Percentiles rank a stretch among this genome's conserved stretches.
phyloP scores from a whole-genome alignment of 495 filamentous ascomycete species.

The Rusavskia elegans region DNA sequence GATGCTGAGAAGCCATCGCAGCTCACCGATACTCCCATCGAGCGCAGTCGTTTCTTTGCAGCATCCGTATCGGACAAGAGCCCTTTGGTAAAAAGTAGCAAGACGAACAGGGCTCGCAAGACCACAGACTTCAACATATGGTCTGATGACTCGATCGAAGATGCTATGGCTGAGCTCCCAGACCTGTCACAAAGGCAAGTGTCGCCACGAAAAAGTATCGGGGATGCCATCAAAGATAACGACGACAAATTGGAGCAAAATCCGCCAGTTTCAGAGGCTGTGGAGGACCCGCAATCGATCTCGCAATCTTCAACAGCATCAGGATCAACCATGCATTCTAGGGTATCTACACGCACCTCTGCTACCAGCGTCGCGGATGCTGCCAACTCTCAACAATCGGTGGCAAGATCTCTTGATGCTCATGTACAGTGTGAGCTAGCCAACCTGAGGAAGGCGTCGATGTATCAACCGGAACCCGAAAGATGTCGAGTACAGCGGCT shows the following conservation, averaged over 20 bases:
- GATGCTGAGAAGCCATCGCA: conserved; percentile 19
- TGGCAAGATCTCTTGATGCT: conserved; percentile 57
- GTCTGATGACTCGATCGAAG: conserved; percentile 52
- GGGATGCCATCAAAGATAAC: neutral
- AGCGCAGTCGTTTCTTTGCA: conserved; percentile 44
- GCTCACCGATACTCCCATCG: conserved; percentile 17
- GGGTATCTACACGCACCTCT: neutral
- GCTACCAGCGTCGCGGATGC: neutral
- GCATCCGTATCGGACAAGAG: conserved; percentile 24
- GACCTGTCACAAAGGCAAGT: conserved; percentile 19
- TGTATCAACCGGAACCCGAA: neutral
- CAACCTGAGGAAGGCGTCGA: conserved; percentile 14
- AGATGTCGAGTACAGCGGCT: neutral
- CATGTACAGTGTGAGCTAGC: conserved; percentile 56
- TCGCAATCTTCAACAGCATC: conserved; percentile 3
- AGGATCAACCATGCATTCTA: neutral
- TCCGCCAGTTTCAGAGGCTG: neutral
- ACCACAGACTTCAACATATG: conserved; percentile 41
- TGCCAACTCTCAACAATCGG: neutral
- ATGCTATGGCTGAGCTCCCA: conserved; percentile 37
- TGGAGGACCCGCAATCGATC: neutral
- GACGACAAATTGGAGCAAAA: neutral
- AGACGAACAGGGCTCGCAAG: conserved; percentile 26
- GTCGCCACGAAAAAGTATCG: conserved; percentile 4
- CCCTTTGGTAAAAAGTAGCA: conserved; percentile 31